Base-by-base conservation (phyloP, 345 rosid species). In the Aquilaria yunnanensis region DNA sequence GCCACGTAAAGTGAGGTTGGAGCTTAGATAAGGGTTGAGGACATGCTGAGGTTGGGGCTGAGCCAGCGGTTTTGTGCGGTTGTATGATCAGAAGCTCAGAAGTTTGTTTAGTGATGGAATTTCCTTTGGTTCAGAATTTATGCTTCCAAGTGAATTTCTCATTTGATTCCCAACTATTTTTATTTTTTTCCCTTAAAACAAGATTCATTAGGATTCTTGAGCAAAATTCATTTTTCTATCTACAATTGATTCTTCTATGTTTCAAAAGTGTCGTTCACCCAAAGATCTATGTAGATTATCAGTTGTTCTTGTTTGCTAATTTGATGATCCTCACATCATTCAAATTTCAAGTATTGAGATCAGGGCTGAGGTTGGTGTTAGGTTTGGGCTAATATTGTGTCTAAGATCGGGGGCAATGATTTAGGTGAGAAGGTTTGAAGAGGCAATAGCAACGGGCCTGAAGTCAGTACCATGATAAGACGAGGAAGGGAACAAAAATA, bases 261-360 rank as follows among this genome's bases (percentile, higher is more conserved):
- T 85, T 66, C 93, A 81, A 73, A 72, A 96, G 78, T 92, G 96
- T 70, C 84, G 92, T 11, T 74, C 75, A 56, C 62, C 86, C 16
- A 79, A 82, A 58, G 77, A 78, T 76, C 74, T 79, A 32, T 89
- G 93, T 76, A 73, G 95, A 67, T 66, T 92, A 70, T 89, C 96
- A 2, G 74, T 84, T 53, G 75, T 74, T 55, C 80, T 92, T 68
- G 67, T 66, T 68, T 67, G 69, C 50, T 72, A 75, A 59, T 60
- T 64, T 6, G 47, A 56, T 14, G 23, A 54, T 68, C 66, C 80
- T 62, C 69, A 83, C 2, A 59, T 59, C 12, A 59, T 74, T 48
- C 79, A 57, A 60, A 72, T 92, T 63, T 85, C 96, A 60, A 71
- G 98, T 93, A 66, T 1, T 23, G n/a, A 16, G 0, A 16, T 16